These are phyloP conservation scores for Colletotrichum chrysophilum DNA, from an alignment of 2,329 filamentous ascomycete species.

Conservation along the genomic window DNA sequence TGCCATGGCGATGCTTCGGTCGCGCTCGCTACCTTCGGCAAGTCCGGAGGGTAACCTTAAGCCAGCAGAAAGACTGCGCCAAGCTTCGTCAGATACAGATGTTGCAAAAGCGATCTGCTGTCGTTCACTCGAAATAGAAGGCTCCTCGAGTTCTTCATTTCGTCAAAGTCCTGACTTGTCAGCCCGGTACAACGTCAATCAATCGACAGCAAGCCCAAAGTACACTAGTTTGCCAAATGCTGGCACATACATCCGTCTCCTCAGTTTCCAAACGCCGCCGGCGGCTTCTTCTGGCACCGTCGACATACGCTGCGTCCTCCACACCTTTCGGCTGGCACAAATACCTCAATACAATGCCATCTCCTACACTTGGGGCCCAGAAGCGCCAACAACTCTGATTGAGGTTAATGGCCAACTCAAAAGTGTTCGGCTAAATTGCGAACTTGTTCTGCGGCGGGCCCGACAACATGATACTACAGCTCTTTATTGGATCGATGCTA, in stretches of 20 bases:
- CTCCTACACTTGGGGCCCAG: not conserved
- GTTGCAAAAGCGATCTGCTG: not conserved
- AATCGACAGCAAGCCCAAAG: not conserved
- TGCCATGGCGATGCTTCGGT: not conserved
- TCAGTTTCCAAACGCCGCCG: not conserved
- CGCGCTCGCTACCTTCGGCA: not conserved
- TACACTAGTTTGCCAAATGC: not conserved
- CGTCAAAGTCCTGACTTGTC: not conserved
- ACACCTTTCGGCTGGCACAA: not conserved
- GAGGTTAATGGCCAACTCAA: not conserved
- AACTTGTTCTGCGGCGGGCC: not conserved
- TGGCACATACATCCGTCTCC: not conserved
- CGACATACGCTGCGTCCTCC: not conserved
- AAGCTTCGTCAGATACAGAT: not conserved
- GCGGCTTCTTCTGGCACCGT: too few species aligned
- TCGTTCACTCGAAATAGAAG: not conserved
- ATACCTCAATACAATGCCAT: not conserved
- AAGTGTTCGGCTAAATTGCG: not conserved
- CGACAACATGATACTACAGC: not conserved
- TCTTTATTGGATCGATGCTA: not conserved
- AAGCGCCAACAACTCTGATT: not conserved
- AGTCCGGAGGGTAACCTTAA: accelerated
- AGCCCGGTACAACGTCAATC: not conserved
- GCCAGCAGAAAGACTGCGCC: not conserved
- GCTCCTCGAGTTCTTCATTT: not conserved